Evolutionary conservation across 2,329 filamentous ascomycete species (phyloP), one percentile per base, ranked within the genome.

Genomic region (Dryadomyces quercivorus): DNA sequence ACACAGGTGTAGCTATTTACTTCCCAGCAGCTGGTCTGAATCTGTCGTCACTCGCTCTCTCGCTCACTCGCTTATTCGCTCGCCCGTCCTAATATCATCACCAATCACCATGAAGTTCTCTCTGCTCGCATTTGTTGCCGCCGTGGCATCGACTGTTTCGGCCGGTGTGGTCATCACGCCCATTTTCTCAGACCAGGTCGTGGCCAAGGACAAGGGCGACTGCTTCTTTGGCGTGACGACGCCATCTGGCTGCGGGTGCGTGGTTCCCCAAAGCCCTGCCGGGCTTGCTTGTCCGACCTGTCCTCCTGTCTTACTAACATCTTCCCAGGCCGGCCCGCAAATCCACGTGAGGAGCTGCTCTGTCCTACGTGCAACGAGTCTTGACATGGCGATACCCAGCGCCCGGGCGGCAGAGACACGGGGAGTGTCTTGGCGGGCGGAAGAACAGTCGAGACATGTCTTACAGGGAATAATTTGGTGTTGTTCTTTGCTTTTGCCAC

Each of bases 151-250:
- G 3, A 62, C 77, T 51, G 75, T 64, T 62, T 72, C 67, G 59
- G 78, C 78, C 31, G 77, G 73, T 54, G 70, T 81, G 50, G 75
- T 82, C 63, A 74, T 77, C 62, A 78, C 75, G 4, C 78, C 78
- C 51, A 72, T 81, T 59, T 66, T 64, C 45, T 56, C 63, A 21
- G 66, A 80, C 58, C 77, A 80, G 63, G 68, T 81, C 38, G 73
- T 81, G n/a, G 61, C 67, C 31, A 75, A 71, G 61, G 60, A 64
- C 18, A 40, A 61, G 2, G 74, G 71, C 31, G 78, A 82, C 63
- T 82, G 78, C 63, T 76, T 72, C 60, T 78, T 75, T 61, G 78
- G 78, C 38, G 75, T 77, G 18, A 70, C 73, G 5, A 81, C 78
- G 36, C 76, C 78, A 5, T 67, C 71, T 53, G 78, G 78, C 38